Evolutionary conservation across 2,329 filamentous ascomycete genomes (phyloP).

Genomic region (Chalaropsis ovoidea): DNA sequence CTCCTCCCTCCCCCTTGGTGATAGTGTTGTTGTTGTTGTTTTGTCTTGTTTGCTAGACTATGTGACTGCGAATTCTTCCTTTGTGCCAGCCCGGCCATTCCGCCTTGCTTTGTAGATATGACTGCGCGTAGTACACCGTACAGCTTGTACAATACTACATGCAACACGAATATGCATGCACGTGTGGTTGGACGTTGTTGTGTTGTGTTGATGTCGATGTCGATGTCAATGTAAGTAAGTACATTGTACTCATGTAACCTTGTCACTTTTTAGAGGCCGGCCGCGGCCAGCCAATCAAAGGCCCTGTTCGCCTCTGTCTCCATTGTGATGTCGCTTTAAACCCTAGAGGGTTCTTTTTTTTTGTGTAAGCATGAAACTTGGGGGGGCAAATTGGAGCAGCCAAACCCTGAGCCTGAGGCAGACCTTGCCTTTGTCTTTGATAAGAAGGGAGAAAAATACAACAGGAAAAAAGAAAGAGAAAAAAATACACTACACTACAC

Average conservation of each 20-base stretch:
- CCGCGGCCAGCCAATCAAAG: background rate
- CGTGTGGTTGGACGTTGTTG: background rate
- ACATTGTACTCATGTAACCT: background rate
- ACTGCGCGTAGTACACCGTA: background rate
- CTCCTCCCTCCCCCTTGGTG: background rate
- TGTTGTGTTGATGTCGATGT: no score
- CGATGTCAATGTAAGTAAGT: background rate
- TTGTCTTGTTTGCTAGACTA: background rate
- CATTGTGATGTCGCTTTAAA: no score
- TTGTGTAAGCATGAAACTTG: background rate
- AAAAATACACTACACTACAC: background rate
- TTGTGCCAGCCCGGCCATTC: background rate
- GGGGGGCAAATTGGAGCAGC: conserved; percentile 6
- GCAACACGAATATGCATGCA: background rate
- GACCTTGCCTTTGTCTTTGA: no score
- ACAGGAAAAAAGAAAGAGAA: background rate
- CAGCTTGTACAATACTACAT: background rate
- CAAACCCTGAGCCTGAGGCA: no score
- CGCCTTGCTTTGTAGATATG: background rate
- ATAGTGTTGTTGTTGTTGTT: background rate
- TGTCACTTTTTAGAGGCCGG: background rate
- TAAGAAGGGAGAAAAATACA: background rate
- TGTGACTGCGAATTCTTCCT: background rate
- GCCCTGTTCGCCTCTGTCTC: background rate
- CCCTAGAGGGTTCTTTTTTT: conserved; percentile 1